phyloP scores from a whole-genome alignment of 805 yeast species.

The Starmerella floricola region DNA sequence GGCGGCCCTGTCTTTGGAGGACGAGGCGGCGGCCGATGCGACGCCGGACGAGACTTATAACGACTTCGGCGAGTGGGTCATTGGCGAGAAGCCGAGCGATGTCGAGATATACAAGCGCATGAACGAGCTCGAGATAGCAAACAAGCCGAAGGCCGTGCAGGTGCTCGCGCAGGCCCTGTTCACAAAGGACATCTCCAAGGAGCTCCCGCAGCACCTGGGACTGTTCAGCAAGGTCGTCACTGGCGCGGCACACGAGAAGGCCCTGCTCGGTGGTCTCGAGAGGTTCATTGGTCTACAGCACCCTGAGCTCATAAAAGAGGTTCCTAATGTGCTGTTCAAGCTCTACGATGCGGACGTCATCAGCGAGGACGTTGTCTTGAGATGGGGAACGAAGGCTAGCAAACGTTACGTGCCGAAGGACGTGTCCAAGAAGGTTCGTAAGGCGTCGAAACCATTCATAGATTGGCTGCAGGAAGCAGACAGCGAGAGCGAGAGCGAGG shows the following conservation, averaged over 20 bases:
- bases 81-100: constrained; percentile 62
- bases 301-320: constrained; percentile 52
- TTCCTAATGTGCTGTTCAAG: constrained; percentile 73
- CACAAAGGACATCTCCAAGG: constrained; percentile 51
- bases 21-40: constrained; percentile 22
- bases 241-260: constrained; percentile 53
- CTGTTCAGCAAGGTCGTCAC: constrained; percentile 66
- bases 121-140: constrained; percentile 58
- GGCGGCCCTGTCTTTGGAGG: constrained; percentile 29
- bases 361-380: constrained; percentile 65
- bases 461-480: constrained; percentile 94
- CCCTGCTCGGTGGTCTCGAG: constrained; percentile 91
- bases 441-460: constrained; percentile 90
- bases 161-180: constrained; percentile 87
- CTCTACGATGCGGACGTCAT: constrained; percentile 74
- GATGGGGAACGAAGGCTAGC: constrained; percentile 85
- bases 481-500: constrained; percentile 41
- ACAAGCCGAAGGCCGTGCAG: constrained; percentile 67
- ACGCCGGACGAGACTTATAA: constrained; percentile 43
- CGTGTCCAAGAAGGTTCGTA: constrained; percentile 81
- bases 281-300: constrained; percentile 77
- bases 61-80: constrained; percentile 83
- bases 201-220: constrained; percentile 69
- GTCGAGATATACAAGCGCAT: constrained; percentile 89
- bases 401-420: constrained; percentile 91